Conservation (phyloP, 2,329 filamentous ascomycete genomes). For the Aspergillus uvarum region DNA sequence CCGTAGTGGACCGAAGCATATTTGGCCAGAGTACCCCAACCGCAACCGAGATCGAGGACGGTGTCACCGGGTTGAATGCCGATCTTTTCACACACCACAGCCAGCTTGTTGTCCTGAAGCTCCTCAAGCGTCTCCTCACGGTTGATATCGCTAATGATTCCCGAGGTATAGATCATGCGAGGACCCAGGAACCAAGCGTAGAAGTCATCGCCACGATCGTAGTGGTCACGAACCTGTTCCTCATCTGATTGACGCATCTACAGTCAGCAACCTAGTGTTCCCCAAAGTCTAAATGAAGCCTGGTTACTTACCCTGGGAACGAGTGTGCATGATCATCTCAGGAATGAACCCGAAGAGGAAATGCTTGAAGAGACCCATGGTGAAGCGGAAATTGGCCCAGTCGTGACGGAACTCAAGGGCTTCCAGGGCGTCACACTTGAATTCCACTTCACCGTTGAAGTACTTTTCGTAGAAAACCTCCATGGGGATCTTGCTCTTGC, state of each 20-base stretch:
- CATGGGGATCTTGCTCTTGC: slow-evolving; percentile 52
- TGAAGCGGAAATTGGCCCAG: slow-evolving; percentile 95
- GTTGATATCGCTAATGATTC: slow-evolving; percentile 84
- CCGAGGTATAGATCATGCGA: slow-evolving; percentile 98
- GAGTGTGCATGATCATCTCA: slow-evolving; percentile 88
- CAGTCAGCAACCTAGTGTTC: neutral
- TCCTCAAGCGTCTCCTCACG: slow-evolving; percentile 89
- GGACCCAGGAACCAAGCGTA: slow-evolving; percentile 98
- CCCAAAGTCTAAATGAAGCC: neutral
- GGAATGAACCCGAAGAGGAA: slow-evolving; percentile 85
- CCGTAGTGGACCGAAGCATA: slow-evolving; percentile 93
- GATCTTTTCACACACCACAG: slow-evolving; percentile 94
- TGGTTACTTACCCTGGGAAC: slow-evolving; percentile 67
- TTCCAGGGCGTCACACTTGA: slow-evolving; percentile 90
- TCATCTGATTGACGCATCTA: slow-evolving; percentile 62
- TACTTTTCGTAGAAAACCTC: slow-evolving; percentile 98
- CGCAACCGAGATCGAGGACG: slow-evolving; percentile 93
- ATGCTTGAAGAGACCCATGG: slow-evolving; percentile 78
- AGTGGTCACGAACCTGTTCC: slow-evolving; percentile 96
- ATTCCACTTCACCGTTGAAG: slow-evolving; percentile 90
- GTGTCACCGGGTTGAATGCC: slow-evolving; percentile 75
- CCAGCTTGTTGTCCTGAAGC: slow-evolving; percentile 96
- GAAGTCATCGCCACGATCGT: slow-evolving; percentile 97
- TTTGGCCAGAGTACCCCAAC: slow-evolving; percentile 94
- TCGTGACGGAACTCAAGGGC: slow-evolving; percentile 92